phyloP scores from a whole-genome alignment of 2,329 filamentous ascomycete genomes.

The Aspergillus viridinutans region DNA sequence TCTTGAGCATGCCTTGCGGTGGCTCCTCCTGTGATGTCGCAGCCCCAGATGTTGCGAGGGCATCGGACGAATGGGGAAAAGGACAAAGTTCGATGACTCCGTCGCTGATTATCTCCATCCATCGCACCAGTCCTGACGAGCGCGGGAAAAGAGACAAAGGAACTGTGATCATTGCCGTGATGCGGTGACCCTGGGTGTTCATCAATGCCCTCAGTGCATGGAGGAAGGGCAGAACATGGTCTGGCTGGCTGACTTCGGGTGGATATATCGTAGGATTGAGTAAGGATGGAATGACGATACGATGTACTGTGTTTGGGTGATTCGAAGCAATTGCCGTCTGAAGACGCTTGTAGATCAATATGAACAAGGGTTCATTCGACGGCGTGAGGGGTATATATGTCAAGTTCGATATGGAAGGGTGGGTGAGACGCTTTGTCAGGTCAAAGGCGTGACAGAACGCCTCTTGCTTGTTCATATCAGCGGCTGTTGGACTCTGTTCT shows the following conservation, averaged over 20 bases:
- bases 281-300: conserved; percentile 77
- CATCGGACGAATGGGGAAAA: conserved; percentile 59
- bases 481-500: conserved; percentile 43
- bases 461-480: conserved; percentile 21
- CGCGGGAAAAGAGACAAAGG: conserved; percentile 78
- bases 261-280: conserved; percentile 84
- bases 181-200: conserved; percentile 58
- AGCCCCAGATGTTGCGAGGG: conserved; percentile 49
- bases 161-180: conserved; percentile 71
- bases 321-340: conserved; percentile 54
- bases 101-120: conserved; percentile 81
- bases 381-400: conserved; percentile 48
- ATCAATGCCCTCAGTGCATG: conserved; percentile 73
- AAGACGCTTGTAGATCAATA: conserved; percentile 59
- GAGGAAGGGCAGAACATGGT: conserved; percentile 73
- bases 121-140: conserved; percentile 69
- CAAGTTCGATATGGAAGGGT: conserved; percentile 50
- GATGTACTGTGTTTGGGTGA: conserved; percentile 63
- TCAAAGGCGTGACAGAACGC: conserved; percentile 72
- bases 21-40: conserved; percentile 64
- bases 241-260: conserved; percentile 63
- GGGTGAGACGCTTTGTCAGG: conserved; percentile 61
- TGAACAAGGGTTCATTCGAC: conserved; percentile 53
- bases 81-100: conserved; percentile 80
- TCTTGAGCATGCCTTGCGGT: conserved; percentile 78